Evolutionary conservation across 1,284 basidiomycete genomes (phyloP).

Genomic region (Wolfiporia cocos): DNA sequence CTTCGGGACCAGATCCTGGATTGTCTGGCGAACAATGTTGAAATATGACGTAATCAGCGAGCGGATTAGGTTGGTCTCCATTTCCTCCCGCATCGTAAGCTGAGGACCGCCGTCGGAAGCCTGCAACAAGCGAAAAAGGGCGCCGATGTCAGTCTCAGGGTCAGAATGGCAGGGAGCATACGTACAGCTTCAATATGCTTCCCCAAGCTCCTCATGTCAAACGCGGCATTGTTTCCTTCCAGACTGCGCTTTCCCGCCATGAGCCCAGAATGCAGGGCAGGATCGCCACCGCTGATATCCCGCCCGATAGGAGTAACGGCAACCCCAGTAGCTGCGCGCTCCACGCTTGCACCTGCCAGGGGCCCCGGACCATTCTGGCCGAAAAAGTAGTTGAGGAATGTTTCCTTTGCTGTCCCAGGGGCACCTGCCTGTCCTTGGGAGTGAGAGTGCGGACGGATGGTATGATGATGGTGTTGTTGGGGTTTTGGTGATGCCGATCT

Average conservation of each 20-base stretch:
- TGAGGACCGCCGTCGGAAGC: constrained; percentile 49
- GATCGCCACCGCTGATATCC: constrained; percentile 51
- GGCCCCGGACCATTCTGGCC: constrained; percentile 76
- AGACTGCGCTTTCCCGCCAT: constrained; percentile 60
- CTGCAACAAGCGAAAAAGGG: constrained; percentile 7
- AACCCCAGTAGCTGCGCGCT: constrained; percentile 19
- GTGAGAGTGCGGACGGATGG: constrained; percentile 29
- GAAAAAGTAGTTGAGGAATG: constrained; percentile 95
- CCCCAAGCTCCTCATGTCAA: constrained; percentile 97
- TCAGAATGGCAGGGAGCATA: constrained; percentile 19
- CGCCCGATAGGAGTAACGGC: constrained; percentile 34
- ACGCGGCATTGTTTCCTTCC: constrained; percentile 82
- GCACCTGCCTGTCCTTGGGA: constrained; percentile 18
- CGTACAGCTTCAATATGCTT: constrained; percentile 92
- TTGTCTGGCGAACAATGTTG: constrained; percentile 91
- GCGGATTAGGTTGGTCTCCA: constrained; percentile 94
- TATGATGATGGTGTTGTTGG: constrained; percentile 26
- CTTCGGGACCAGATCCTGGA: constrained; percentile 97
- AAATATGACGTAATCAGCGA: constrained; percentile 96
- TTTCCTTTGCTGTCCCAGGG: constrained; percentile 65
- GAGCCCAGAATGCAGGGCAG: constrained; percentile 45
- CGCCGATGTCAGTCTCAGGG: too few relatives aligned
- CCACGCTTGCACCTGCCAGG: constrained; percentile 44
- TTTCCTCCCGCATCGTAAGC: constrained; percentile 82
- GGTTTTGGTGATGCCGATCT: constrained; percentile 30